A percentile compares a stretch with the other conserved stretches of the same genome.
These are phyloP conservation scores for Acer negundo DNA, from an alignment of 345 rosid genomes.

Conservation along the genomic window DNA sequence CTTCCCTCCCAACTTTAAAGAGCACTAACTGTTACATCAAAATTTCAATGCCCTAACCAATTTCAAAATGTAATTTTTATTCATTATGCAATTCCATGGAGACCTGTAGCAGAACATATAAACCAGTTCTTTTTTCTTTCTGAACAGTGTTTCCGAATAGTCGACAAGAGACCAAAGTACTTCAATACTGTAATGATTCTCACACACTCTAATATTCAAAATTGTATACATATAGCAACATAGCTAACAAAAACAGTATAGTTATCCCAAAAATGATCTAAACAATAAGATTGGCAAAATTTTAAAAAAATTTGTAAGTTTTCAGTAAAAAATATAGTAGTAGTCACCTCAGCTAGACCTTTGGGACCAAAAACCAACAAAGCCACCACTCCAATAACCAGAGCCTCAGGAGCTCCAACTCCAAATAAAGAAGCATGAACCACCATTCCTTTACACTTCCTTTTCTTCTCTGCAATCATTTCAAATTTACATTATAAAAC, in stretches of 20 bases:
- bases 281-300: background rate
- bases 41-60: background rate
- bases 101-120: background rate
- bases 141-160: background rate
- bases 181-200: background rate
- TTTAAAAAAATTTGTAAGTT: background rate
- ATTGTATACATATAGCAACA: background rate
- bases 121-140: background rate
- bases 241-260: background rate
- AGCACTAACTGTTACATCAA: background rate
- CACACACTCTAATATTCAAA: slow-evolving; percentile 2
- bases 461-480: slow-evolving; percentile 53
- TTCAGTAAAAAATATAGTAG: background rate
- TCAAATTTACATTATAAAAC: slow-evolving; percentile 1
- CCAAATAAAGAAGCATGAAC: slow-evolving; percentile 86
- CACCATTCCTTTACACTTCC: slow-evolving; percentile 43
- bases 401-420: slow-evolving; percentile 98
- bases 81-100: background rate
- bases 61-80: background rate
- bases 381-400: slow-evolving; percentile 98
- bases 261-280: background rate
- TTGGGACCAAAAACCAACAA: slow-evolving; percentile 98
- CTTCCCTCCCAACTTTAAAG: background rate
- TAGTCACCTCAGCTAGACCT: slow-evolving; percentile 94
- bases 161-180: background rate